Conservation (phyloP, 768 basidiomycete genomes). For the Xanthoconium purpureum region DNA sequence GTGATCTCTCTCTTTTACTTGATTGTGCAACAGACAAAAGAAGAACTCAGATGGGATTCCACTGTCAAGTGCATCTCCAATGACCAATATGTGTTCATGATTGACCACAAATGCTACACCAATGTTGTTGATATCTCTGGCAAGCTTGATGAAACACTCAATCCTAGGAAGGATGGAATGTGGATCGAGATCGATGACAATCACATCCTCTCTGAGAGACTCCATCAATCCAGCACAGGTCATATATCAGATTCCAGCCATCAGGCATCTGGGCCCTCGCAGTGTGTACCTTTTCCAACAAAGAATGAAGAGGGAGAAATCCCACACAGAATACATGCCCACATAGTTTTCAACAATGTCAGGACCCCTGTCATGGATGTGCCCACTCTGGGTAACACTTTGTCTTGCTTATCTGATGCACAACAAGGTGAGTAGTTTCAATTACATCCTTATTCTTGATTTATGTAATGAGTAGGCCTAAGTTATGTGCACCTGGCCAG, state of each 20-base stretch:
- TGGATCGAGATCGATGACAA: neutral
- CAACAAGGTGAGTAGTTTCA: neutral
- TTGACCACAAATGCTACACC: no score
- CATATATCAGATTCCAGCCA: neutral
- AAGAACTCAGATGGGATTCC: neutral
- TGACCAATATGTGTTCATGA: no score
- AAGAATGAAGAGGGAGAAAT: no score
- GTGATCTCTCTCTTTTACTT: slow-evolving; percentile 7
- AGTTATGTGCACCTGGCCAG: neutral
- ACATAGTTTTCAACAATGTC: neutral
- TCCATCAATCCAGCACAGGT: neutral
- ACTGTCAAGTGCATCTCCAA: no score
- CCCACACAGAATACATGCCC: neutral
- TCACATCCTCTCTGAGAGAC: neutral
- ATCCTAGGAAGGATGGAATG: neutral
- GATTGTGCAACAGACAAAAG: neutral
- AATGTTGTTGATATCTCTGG: neutral
- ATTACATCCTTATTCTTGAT: neutral
- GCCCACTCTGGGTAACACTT: neutral
- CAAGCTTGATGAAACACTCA: neutral
- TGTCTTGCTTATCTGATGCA: neutral
- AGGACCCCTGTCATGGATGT: neutral
- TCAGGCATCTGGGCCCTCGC: no score
- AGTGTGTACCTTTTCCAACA: no score
- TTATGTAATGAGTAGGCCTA: neutral